Evolutionary conservation across 768 basidiomycete genomes (phyloP), one percentile per base, ranked within the genome.

Genomic region (Suillus decipiens): DNA sequence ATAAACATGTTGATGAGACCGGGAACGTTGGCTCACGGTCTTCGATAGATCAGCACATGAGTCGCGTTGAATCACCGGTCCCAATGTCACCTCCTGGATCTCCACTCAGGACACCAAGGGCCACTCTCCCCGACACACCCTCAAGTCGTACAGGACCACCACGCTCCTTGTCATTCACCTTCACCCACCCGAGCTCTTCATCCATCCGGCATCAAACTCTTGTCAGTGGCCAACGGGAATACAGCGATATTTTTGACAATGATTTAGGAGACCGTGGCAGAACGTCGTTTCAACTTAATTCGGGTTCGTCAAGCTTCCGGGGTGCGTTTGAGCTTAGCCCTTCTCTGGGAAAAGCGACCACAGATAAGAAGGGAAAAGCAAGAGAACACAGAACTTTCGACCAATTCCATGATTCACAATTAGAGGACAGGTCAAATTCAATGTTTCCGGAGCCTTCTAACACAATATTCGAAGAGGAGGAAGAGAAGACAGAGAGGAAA

Each of bases 91-190:
- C 14, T 50, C 33, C 45, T 64, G 66, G 59, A 11, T 60, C 63
- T 15, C 59, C 65, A 1, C 39, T 34, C 11, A 43, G 36, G 22
- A 59, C 61, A 33, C 60, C 66, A 42, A 22, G 60, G 5, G 12
- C 61, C 17, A 43, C 67, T 24, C 51, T 67, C 2, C 73, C 66
- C 39, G 66, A 73, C 56, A 86, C 88, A 0, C 90, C 90, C 31
- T 84, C 88, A 7, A 77, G 78, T 56, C 80, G 90, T 59, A 91
- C 89, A 5, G 90, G 90, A 14, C 89, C 89, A 37, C 90, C 90
- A 5, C 82, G 90, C 45, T 89, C 90, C 0, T 77, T 91, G 33
- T 89, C 89, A 3, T 89, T 85, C 70, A 82, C 83, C 34, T 87
- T 88, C 68, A 81, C 85, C 9, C 75, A 82, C 37, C 78, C 85